These are phyloP conservation scores for Hymenochaete sp. DNA, from an alignment of 1,284 basidiomycete genomes.

Conservation along the genomic window DNA sequence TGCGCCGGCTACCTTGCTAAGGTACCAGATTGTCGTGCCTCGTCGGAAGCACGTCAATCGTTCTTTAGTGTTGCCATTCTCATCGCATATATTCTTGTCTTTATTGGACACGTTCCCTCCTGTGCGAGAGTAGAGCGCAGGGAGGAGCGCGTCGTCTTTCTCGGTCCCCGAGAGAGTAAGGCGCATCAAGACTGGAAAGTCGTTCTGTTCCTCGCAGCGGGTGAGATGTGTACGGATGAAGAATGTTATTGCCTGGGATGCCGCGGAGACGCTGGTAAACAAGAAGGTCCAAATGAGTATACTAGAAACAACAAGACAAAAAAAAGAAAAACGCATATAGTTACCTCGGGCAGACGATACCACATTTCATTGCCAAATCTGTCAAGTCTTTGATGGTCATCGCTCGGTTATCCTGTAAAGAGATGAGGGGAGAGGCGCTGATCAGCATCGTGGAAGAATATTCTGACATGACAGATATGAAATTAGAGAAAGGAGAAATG, in stretches of 20 bases:
- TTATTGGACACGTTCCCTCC: constrained; percentile 36
- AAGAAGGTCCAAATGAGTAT: constrained; percentile 6
- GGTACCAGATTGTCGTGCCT: constrained; percentile 72
- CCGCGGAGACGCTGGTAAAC: constrained; percentile 52
- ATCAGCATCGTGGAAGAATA: constrained; percentile 8
- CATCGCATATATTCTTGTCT: constrained; percentile 12
- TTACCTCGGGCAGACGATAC: constrained; percentile 65
- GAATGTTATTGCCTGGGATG: constrained; percentile 69
- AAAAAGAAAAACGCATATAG: constrained; percentile 3
- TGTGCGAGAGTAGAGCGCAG: constrained; percentile 56
- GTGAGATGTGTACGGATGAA: constrained; percentile 64
- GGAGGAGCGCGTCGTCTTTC: constrained; percentile 62
- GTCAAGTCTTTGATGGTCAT: constrained; percentile 79
- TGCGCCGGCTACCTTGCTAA: constrained; percentile 61
- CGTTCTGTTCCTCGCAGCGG: constrained; percentile 60
- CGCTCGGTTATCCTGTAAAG: constrained; percentile 57
- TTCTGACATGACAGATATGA: constrained; percentile 7
- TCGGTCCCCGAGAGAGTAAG: constrained; percentile 61
- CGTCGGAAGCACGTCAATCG: constrained; percentile 65
- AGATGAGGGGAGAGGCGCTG: constrained; percentile 10
- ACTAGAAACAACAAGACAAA: background rate
- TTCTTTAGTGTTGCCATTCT: constrained; percentile 22
- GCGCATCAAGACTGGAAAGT: constrained; percentile 63
- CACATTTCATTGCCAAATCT: constrained; percentile 53
- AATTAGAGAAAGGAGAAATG: constrained; percentile 16